Base-by-base conservation (phyloP, 192 early-diverging fungal species). In the Glomus cerebriforme region DNA sequence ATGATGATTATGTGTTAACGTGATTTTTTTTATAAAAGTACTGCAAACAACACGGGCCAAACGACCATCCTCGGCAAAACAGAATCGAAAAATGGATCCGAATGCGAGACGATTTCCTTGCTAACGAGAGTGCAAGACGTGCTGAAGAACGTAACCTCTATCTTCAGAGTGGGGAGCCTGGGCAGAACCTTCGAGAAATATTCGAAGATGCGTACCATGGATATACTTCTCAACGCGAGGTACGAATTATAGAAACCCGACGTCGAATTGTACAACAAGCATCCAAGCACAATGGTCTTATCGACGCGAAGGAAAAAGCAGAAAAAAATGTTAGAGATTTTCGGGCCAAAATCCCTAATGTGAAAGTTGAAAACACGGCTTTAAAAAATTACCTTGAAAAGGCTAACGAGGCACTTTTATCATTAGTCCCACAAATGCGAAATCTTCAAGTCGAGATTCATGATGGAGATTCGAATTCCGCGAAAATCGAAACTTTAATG, bases 31-130 rank as follows among this genome's bases (percentile, higher is more conserved):
- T 19, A 54, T n/a, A 54, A 54, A 19, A 54, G 49, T 54, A 54
- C 19, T 54, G 49, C 19, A 54, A 19, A 22, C 49, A 22, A 22
- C 49, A 54, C 22, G 49, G 49, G 4, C 17, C 49, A n/a, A 19
- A 19, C 22, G 49, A 54, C 22, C 49, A 54, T 1, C 49, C 49
- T 54, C 49, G 49, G 4, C 17, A 54, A n/a, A 54, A 19, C 19
- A 54, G 22, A 54, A 19, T 54, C 19, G 62, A 27, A 63, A 27
- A 15, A 5, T 63, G n/a, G 62, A 63, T 63, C 13, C 80, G 77
- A 34, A 78, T 81, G 64, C 79, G 83, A 4, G 87, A 88, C 60
- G 75, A 73, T 17, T 88, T 81, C 43, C n/a, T 88, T 65, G 79
- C 79, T 27, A 63, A 77, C 1, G 26, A 47, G 5, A 29, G 26